Evolutionary conservation across 2,329 filamentous ascomycete species (phyloP).

Genomic region (Nemania sp.): DNA sequence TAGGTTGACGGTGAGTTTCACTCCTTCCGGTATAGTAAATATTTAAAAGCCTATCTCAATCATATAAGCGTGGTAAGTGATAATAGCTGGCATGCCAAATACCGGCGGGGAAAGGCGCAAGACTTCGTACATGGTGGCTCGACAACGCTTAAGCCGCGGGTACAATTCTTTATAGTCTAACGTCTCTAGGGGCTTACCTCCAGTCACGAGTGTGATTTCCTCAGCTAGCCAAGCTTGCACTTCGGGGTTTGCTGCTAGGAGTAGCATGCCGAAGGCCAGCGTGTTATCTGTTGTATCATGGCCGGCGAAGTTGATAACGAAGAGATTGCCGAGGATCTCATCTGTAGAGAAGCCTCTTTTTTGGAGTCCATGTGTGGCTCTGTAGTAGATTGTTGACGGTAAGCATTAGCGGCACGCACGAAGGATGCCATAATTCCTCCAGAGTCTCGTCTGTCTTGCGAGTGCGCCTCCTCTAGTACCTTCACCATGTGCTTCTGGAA

Average conservation of each 20-base stretch:
- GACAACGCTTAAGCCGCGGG: constrained; percentile 24
- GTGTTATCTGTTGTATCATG: constrained; percentile 19
- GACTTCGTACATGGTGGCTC: neutral
- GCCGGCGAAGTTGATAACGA: constrained; percentile 31
- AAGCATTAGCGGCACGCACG: constrained; percentile 13
- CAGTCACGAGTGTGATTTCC: constrained; percentile 5
- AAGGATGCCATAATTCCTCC: constrained; percentile 3
- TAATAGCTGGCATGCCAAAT: neutral
- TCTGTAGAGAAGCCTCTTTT: constrained; percentile 21
- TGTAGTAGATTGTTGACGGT: constrained; percentile 5
- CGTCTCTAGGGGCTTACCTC: neutral
- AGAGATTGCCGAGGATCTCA: constrained; percentile 31
- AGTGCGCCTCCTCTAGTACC: constrained; percentile 36
- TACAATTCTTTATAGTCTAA: neutral
- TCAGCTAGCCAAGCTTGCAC: constrained; percentile 20
- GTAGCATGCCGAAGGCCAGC: constrained; percentile 7
- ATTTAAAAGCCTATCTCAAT: neutral
- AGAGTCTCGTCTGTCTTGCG: neutral
- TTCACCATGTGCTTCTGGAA: constrained; percentile 43
- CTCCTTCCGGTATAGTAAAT: constrained; percentile 2
- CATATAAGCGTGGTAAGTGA: neutral
- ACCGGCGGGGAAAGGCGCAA: constrained; percentile 21
- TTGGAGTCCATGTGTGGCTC: constrained; percentile 18
- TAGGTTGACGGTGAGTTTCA: neutral
- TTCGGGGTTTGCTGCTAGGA: constrained; percentile 21